Conservation (phyloP, 2,329 filamentous ascomycete genomes). For the Botrytis fabae region DNA sequence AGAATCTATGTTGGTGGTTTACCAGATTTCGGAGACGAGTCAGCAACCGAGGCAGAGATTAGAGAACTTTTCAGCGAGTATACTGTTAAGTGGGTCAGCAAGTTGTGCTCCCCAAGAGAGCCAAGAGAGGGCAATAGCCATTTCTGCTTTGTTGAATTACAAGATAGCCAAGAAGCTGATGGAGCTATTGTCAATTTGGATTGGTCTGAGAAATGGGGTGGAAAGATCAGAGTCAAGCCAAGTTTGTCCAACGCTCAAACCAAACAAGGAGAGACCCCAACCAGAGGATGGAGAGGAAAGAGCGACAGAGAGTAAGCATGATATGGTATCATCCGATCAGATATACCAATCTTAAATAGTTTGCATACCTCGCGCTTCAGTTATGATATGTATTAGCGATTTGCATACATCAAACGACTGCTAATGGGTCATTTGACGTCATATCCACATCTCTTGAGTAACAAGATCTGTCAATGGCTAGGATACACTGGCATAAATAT, state of each 20-base stretch:
- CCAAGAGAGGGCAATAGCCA: slow-evolving; percentile 55
- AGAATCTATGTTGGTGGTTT: slow-evolving; percentile 54
- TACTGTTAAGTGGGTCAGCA: slow-evolving; percentile 43
- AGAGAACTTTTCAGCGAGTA: slow-evolving; percentile 49
- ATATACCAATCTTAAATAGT: not conserved
- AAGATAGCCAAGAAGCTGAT: slow-evolving; percentile 54
- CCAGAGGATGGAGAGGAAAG: slow-evolving; percentile 22
- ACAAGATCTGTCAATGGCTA: not conserved
- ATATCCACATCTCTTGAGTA: slow-evolving; percentile 13
- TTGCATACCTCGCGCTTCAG: slow-evolving; percentile 1
- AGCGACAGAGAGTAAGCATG: slow-evolving; percentile 11
- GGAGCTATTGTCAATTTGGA: slow-evolving; percentile 50
- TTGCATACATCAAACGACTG: slow-evolving; percentile 9
- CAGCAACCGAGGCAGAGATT: slow-evolving; percentile 49
- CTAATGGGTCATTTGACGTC: slow-evolving; percentile 2
- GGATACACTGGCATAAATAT: slow-evolving; percentile 11
- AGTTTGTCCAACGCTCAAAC: slow-evolving; percentile 18
- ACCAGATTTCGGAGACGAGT: slow-evolving; percentile 50
- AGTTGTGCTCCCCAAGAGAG: slow-evolving; percentile 55
- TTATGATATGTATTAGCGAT: slow-evolving; percentile 13
- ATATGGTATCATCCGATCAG: not conserved
- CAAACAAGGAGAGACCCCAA: slow-evolving; percentile 19
- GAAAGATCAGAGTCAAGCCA: slow-evolving; percentile 33
- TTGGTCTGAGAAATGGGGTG: slow-evolving; percentile 32
- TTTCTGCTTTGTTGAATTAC: slow-evolving; percentile 65